These are phyloP conservation scores for Sarcomyxa edulis DNA, from an alignment of 768 basidiomycete species.

Conservation along the genomic window DNA sequence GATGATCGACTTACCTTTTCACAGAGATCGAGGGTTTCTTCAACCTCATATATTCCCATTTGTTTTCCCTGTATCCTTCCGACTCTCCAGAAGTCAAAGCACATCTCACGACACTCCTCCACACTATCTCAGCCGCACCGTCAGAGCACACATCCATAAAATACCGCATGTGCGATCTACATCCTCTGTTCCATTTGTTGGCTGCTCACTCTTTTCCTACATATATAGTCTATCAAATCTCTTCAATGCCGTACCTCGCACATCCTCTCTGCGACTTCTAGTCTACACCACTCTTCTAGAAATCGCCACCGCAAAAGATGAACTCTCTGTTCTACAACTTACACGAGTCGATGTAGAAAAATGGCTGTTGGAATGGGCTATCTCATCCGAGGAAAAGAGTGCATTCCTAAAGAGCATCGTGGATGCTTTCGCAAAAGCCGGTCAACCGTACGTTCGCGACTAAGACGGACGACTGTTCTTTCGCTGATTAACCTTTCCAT, in stretches of 20 bases:
- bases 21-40: constrained; percentile 85
- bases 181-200: constrained; percentile 6
- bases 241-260: constrained; percentile 70
- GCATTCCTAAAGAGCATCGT: constrained; percentile 62
- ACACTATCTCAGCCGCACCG: constrained; percentile 49
- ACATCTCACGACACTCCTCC: constrained; percentile 44
- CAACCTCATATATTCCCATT: constrained; percentile 73
- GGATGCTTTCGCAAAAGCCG: constrained; percentile 50
- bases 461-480: no score
- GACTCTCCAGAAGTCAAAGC: constrained; percentile 52
- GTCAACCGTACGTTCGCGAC: constrained; percentile 47
- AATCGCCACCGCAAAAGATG: constrained; percentile 53
- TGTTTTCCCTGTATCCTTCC: constrained; percentile 53
- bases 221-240: constrained; percentile 66
- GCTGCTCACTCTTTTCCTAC: constrained; percentile 3
- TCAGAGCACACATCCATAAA: constrained; percentile 52
- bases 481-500: constrained; percentile 3
- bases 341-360: constrained; percentile 59
- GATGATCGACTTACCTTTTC: constrained; percentile 3
- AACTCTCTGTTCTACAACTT: constrained; percentile 58
- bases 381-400: constrained; percentile 57
- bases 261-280: constrained; percentile 55
- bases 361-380: constrained; percentile 75
- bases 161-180: constrained; percentile 64
- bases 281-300: constrained; percentile 62